These are phyloP conservation scores for Xylariaceae sp. DNA, from an alignment of 2,329 filamentous ascomycete genomes.

Conservation along the genomic window DNA sequence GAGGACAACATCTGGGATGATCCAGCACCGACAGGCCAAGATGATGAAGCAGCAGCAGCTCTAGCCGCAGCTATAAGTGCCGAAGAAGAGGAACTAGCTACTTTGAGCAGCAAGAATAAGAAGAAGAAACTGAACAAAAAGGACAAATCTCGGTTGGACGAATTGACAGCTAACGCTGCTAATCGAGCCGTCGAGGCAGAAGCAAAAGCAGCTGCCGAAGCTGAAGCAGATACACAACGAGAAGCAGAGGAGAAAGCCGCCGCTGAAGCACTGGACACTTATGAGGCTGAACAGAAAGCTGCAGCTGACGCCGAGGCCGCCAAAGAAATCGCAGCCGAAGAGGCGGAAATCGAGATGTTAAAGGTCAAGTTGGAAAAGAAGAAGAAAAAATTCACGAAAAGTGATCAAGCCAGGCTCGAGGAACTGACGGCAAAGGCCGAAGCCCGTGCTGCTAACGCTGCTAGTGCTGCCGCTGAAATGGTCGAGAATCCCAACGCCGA, in stretches of 20 bases:
- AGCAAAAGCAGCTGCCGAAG: constrained; percentile 20
- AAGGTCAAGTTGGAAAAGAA: background rate
- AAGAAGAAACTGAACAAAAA: constrained; percentile 28
- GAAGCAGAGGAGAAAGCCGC: background rate
- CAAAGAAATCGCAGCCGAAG: background rate
- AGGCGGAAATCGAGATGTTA: background rate
- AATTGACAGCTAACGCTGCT: constrained; percentile 31
- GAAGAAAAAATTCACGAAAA: background rate
- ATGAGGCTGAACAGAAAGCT: constrained; percentile 20
- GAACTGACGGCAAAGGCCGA: constrained; percentile 2
- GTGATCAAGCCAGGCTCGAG: background rate
- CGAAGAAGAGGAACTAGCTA: constrained; percentile 36
- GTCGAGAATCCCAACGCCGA: too few species aligned
- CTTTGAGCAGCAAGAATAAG: constrained; percentile 27
- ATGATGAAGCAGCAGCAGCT: constrained; percentile 30
- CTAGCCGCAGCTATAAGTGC: constrained; percentile 35
- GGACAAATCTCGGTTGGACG: constrained; percentile 32
- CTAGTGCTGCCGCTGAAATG: background rate
- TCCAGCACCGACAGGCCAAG: constrained; percentile 32
- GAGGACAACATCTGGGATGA: constrained; percentile 33
- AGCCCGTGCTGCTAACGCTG: constrained; percentile 11
- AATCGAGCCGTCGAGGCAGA: constrained; percentile 32
- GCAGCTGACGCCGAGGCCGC: background rate
- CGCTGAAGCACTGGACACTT: constrained; percentile 33
- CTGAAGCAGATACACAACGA: background rate